Conservation (phyloP, 1,139 yeast species). For the Kodamaea ohmeri region DNA sequence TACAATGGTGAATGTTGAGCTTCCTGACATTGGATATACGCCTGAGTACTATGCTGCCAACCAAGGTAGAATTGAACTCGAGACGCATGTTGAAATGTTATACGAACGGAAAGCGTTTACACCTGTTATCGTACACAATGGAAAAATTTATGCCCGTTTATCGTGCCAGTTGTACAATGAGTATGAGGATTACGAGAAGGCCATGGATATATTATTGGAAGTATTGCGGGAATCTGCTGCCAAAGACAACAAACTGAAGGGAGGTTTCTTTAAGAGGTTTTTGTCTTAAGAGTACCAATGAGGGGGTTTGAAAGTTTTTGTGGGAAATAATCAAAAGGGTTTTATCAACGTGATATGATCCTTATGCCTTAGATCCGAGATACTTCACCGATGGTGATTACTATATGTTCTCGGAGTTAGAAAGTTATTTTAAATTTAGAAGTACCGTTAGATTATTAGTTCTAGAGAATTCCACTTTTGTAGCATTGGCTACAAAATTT, state of each 20-base stretch:
- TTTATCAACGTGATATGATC: too few species aligned
- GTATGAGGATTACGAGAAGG: constrained; percentile 42
- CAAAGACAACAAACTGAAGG: neutral
- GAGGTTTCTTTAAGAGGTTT: too few species aligned
- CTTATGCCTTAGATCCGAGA: too few species aligned
- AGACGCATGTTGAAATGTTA: constrained; percentile 7
- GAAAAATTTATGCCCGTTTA: constrained; percentile 47
- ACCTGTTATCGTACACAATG: constrained; percentile 44
- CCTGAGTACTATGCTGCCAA: constrained; percentile 11
- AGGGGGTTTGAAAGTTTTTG: too few species aligned
- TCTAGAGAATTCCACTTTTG: too few species aligned
- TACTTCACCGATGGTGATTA: too few species aligned
- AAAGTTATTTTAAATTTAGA: too few species aligned
- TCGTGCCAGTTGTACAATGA: constrained; percentile 63
- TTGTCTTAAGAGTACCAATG: too few species aligned
- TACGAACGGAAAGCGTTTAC: constrained; percentile 37
- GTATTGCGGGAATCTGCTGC: constrained; percentile 4
- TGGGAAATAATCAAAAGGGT: too few species aligned
- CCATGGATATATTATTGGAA: constrained; percentile 3
- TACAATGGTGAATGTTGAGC: constrained; percentile 47
- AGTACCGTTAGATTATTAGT: too few species aligned
- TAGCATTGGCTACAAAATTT: too few species aligned
- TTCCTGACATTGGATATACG: constrained; percentile 29
- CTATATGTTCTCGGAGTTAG: too few species aligned
- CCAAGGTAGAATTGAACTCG: constrained; percentile 10